Base-by-base conservation (phyloP, 2,329 filamentous ascomycete genomes). In the Emmonsiellopsis sp. region DNA sequence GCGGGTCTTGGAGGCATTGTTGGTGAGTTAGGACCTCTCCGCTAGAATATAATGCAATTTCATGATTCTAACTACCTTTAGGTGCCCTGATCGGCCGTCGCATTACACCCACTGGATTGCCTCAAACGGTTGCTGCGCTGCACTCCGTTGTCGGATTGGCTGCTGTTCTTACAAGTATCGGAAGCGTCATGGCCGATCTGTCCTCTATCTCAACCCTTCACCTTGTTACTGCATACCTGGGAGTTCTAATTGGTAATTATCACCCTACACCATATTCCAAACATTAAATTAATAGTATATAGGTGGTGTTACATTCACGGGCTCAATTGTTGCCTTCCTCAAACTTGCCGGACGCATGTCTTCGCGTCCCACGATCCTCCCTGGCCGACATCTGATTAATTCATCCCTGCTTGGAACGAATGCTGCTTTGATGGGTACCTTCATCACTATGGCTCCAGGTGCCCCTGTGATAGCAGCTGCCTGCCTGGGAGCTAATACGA, bases 121-220 rank as follows among this genome's bases (percentile, higher is more conserved):
- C 90, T 0, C 89, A 95, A 67, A 95, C 89, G 0, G 89, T 95
- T 2, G 90, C 89, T 16, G 89, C 89, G 0, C 75, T 95, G 32
- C 90, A 95, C 70, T 94, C 89, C 0, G 89, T 95, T 7, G 90
- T 95, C 34, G 90, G 90, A 67, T 78, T 95, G 1, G 89, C 89
- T 9, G 90, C 90, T 8, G 89, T 95, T 0, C 69, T 95, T 61
- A 95, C 90, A 1, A 93, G 87, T 62, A 88, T 93, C 57, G 90
- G 89, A 48, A 92, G 87, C 59, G 88, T 95, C 15, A 83, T 95
- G 78, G 82, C 82, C 13, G 79, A 87, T 60, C 76, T 90, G 7
- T 74, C 79, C 10, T 78, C 89, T 60, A 78, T 89, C 11, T 83
- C 88, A 0, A 90, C 84, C 4, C 73, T 94, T 8, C 90, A 95